These are phyloP conservation scores for Backusella macrospora DNA, from an alignment of 192 early-diverging fungal species.

Conservation along the genomic window DNA sequence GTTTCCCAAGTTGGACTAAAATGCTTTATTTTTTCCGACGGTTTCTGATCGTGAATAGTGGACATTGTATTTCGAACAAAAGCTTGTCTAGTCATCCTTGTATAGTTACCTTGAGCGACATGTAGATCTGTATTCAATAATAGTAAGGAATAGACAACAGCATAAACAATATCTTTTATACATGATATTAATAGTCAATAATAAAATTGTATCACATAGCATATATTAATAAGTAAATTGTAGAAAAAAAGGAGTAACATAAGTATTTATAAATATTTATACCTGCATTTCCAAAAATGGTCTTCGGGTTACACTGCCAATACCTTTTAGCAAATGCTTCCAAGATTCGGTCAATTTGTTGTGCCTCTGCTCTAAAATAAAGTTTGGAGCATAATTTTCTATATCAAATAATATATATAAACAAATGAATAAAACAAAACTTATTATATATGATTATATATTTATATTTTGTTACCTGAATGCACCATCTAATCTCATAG, in stretches of 20 bases:
- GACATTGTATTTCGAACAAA: slow-evolving; percentile 76
- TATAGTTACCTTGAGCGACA: slow-evolving; percentile 72
- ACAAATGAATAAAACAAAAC: neutral
- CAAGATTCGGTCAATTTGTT: slow-evolving; percentile 90
- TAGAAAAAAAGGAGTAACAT: neutral
- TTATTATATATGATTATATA: neutral
- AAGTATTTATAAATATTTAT: neutral
- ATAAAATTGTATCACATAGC: neutral
- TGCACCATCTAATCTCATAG: slow-evolving; percentile 72
- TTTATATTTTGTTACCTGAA: slow-evolving; percentile 58
- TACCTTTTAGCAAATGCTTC: slow-evolving; percentile 80
- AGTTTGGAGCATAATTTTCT: slow-evolving; percentile 75
- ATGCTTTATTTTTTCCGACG: neutral
- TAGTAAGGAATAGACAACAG: slow-evolving; percentile 82
- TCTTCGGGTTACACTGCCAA: slow-evolving; percentile 80
- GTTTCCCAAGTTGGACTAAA: slow-evolving; percentile 47
- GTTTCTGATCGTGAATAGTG: slow-evolving; percentile 42
- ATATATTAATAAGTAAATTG: slow-evolving; percentile 2
- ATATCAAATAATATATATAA: neutral
- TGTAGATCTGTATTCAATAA: slow-evolving; percentile 94
- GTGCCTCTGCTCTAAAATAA: slow-evolving; percentile 90
- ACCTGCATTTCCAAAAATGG: slow-evolving; percentile 46
- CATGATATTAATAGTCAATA: neutral
- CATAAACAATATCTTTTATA: slow-evolving; percentile 59
- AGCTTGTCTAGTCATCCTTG: slow-evolving; percentile 74